Base-by-base conservation (phyloP, 768 basidiomycete species). In the Infundibulicybe gibba region DNA sequence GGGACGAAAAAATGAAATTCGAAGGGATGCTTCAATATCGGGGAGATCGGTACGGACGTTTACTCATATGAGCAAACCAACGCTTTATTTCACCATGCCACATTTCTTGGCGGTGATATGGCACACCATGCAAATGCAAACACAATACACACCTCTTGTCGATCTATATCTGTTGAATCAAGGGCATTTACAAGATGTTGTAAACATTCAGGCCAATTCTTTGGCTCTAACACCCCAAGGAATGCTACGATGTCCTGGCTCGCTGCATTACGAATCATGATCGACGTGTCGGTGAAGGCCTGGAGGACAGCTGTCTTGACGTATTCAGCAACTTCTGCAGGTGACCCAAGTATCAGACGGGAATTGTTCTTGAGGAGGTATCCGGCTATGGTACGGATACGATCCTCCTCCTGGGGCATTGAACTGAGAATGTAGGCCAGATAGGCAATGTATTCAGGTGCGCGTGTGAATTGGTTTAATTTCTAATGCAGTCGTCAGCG, bases 291-390 rank as follows among this genome's bases (percentile, higher is more conserved):
- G 54, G 72, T 77, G 68, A 97, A 95, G 13, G 90, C 89, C 53
- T 81, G 76, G 5, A 94, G 80, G 30, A 92, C 80, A 39, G 86
- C 79, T 25, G 70, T 70, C 67, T 94, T 90, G 53, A 89, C 81
- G 60, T 83, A 90, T 41, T 80, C 72, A 25, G 79, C 74, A 16
- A 93, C 86, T 40, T 84, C 79, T n/a, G 76, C 72, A 17, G 82
- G 70, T 6, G 82, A 78, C 40, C 73, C 76, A 45, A 93, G 73
- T 61, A 93, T 84, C 54, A 87, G 77, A 48, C 83, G 79, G 37
- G 90, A 80, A 58, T 93, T 94, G 68, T 99, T 98, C 82, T 99
- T 99, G 67, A 99, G 82, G 16, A 97, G 76, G 58, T 97, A 90
- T 37, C 95, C 95, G 19, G 95, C 94, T 70, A 97, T 94, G 49